Evolutionary conservation across 768 basidiomycete genomes (phyloP).

Genomic region (Coprinopsis sp.): DNA sequence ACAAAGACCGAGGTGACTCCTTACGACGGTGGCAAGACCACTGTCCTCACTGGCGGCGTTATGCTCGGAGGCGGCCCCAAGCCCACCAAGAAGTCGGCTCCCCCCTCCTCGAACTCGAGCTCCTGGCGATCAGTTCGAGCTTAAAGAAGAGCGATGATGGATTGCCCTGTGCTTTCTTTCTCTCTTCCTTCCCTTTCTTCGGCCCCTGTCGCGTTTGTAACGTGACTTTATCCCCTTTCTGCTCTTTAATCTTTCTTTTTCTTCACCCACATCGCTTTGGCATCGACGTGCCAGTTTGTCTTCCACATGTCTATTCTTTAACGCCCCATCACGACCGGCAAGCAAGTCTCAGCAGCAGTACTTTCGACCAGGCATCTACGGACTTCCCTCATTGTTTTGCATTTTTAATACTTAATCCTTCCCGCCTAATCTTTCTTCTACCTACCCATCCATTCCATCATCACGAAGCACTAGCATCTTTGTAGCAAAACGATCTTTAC

Average conservation of each 20-base stretch:
- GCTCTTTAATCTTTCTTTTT: constrained; percentile 9
- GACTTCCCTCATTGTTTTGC: constrained; percentile 1
- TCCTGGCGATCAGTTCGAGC: constrained; percentile 59
- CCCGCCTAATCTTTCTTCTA: constrained; percentile 5
- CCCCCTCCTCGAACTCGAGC: constrained; percentile 28
- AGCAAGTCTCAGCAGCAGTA: constrained; percentile 9
- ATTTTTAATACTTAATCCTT: background rate
- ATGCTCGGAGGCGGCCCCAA: constrained; percentile 67
- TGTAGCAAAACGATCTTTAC: constrained; percentile 12
- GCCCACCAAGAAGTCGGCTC: constrained; percentile 19
- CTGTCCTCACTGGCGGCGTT: constrained; percentile 81
- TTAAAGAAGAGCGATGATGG: constrained; percentile 25
- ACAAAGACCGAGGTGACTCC: constrained; percentile 77
- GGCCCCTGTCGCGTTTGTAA: constrained; percentile 7
- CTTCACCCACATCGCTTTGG: background rate
- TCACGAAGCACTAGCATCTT: constrained; percentile 9
- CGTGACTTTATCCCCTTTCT: constrained; percentile 12
- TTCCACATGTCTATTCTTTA: background rate
- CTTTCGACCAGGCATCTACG: constrained; percentile 5
- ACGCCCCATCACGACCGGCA: constrained; percentile 8
- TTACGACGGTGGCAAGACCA: constrained; percentile 86
- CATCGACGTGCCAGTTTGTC: constrained; percentile 2
- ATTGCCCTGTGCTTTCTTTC: constrained; percentile 10
- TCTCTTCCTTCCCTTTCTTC: too few relatives aligned
- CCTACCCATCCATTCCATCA: constrained; percentile 2